phyloP scores from a whole-genome alignment of 306 rosid species.

The Quercus variabilis region DNA sequence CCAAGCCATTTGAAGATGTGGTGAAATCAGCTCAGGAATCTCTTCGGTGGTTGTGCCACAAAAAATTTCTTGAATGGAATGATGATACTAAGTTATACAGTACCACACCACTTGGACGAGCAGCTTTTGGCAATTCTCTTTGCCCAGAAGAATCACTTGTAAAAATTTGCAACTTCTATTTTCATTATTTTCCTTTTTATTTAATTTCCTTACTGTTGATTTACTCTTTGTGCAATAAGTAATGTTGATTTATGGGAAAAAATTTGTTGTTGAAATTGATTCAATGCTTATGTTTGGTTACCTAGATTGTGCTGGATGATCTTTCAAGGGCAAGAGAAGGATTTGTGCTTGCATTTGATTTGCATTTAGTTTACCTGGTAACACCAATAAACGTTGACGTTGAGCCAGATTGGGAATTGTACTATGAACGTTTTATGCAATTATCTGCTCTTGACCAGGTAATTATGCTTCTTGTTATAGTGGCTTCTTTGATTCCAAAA shows the following conservation, averaged over 20 bases:
- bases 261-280: neutral
- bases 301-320: constrained; percentile 86
- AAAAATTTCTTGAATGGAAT: constrained; percentile 92
- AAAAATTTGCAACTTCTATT: constrained; percentile 26
- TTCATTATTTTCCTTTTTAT: constrained; percentile 6
- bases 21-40: constrained; percentile 98
- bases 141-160: constrained; percentile 98
- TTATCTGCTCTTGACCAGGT: constrained; percentile 91
- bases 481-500: neutral
- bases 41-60: constrained; percentile 87
- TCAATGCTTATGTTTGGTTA: constrained; percentile 16
- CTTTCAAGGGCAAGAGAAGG: constrained; percentile 99
- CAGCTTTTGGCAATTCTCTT: constrained; percentile 93
- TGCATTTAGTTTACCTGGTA: constrained; percentile 89
- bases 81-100: constrained; percentile 78
- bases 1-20: constrained; percentile 90
- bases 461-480: constrained; percentile 10
- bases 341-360: constrained; percentile 95
- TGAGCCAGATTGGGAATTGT: constrained; percentile 95
- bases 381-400: constrained; percentile 90
- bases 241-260: neutral
- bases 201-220: constrained; percentile 12
- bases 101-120: constrained; percentile 93
- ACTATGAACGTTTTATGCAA: constrained; percentile 73
- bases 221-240: neutral